Base-by-base conservation (phyloP, 169 alveolate genomes). In the Theileria luwenshuni region DNA sequence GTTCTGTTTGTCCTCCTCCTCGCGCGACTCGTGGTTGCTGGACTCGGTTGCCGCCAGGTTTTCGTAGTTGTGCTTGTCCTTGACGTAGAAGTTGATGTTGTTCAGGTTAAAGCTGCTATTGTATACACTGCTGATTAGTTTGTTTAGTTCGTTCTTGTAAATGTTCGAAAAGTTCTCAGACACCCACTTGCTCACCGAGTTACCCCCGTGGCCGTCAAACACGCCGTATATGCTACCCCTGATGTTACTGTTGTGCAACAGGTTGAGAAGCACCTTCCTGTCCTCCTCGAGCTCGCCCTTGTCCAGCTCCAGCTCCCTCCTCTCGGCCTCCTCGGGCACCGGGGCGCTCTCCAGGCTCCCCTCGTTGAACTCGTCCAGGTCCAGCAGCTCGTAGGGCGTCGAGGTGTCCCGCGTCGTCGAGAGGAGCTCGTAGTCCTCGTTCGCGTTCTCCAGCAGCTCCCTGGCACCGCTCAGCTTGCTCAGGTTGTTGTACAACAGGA, bases 121-220 rank as follows among this genome's bases (percentile, higher is more conserved):
- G 17, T 38, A 10, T 10, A 10, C 45, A 5, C 17, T 38, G 45
- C 17, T 10, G 5, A 38, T 38, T 10, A 38, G 10, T 7, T 10
- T 38, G 5, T 38, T 10, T 10, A 71, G 60, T 47, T 81, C 89
- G 1, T 51, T 63, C 56, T 77, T 73, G 49, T 90, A 86, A 8
- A 91, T 70, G 45, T 83, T 59, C 42, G 90, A 84, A 59, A 95
- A 93, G 76, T 94, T 90, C 70, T 90, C 93, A 35, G 96, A 84
- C 3, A 93, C 97, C 93, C 96, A 96, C 54, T 90, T 64, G 41
- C 99, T 92, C 17, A 97, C 99, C 76, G 95, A 97, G 33, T 94
- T 91, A 19, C 99, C 99, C 33, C 99, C 99, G 72, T 97, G 99
- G 10, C 99, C 99, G 86, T 97, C 99, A 86, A 96, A 97, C 19